phyloP scores from a whole-genome alignment of 2,329 filamentous ascomycete genomes.

The Fusarium nygamai region DNA sequence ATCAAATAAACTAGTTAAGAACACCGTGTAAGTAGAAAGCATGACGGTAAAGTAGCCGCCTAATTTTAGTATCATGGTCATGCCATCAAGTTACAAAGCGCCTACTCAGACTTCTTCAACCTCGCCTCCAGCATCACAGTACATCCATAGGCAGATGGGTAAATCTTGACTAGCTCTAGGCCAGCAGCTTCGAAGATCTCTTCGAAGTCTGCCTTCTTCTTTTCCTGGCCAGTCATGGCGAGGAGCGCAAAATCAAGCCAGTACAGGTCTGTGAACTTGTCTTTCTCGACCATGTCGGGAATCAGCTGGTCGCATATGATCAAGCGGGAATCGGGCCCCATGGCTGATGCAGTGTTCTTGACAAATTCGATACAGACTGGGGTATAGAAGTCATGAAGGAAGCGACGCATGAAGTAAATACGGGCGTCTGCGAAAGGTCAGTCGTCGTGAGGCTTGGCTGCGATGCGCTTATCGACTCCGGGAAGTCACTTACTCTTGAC shows the following conservation, averaged over 20 bases:
- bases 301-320: conserved; percentile 50
- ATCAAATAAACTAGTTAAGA: background rate
- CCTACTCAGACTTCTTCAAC: conserved; percentile 23
- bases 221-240: conserved; percentile 47
- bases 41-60: too few relatives aligned
- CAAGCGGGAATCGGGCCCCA: conserved; percentile 47
- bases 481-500: conserved; percentile 30
- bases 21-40: background rate
- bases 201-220: conserved; percentile 44
- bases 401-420: conserved; percentile 47
- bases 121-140: conserved; percentile 48
- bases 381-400: conserved; percentile 48
- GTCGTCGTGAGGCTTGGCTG: background rate
- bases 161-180: conserved; percentile 47
- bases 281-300: conserved; percentile 44
- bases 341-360: conserved; percentile 44
- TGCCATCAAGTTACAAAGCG: background rate
- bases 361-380: conserved; percentile 46
- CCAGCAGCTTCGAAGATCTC: conserved; percentile 46
- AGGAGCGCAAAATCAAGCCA: conserved; percentile 48
- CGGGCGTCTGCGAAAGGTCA: conserved; percentile 41
- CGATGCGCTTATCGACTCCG: rapidly evolving
- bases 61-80: background rate
- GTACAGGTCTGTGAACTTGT: conserved; percentile 41
- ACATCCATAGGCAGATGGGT: conserved; percentile 43